A percentile compares a stretch with the other conserved stretches of the same genome.
Conservation (phyloP, 345 rosid genomes). For the Carallia brachiata region DNA sequence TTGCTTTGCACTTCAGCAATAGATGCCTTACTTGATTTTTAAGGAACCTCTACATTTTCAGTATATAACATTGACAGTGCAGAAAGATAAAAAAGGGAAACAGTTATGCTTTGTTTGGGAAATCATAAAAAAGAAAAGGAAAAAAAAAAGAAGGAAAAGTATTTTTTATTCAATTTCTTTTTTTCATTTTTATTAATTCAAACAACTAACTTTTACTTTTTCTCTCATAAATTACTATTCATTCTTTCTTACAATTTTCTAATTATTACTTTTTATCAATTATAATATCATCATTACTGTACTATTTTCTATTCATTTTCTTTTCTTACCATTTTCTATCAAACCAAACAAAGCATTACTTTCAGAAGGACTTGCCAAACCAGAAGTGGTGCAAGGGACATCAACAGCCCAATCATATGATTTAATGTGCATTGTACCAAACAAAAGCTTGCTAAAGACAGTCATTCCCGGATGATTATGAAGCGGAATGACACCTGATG, state of each 20-base stretch:
- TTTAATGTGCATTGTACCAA: slow-evolving; percentile 92
- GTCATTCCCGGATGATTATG: slow-evolving; percentile 99
- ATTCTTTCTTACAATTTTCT: too few species aligned
- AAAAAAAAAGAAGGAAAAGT: too few species aligned
- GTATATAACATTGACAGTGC: neutral
- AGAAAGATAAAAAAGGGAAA: neutral
- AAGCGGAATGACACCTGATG: slow-evolving; percentile 80
- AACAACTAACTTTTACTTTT: too few species aligned
- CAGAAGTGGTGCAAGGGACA: slow-evolving; percentile 37
- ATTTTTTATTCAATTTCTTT: too few species aligned
- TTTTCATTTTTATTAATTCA: too few species aligned
- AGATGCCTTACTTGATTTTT: neutral
- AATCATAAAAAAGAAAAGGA: too few species aligned
- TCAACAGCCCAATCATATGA: slow-evolving; percentile 84
- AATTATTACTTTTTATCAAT: too few species aligned
- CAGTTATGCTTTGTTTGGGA: neutral
- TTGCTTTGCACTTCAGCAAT: too few species aligned
- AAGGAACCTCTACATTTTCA: neutral
- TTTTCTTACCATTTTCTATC: too few species aligned
- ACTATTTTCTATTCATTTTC: too few species aligned
- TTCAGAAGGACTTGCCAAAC: slow-evolving; percentile 19
- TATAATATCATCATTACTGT: too few species aligned
- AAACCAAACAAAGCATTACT: slow-evolving; percentile 13
- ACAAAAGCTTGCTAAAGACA: slow-evolving; percentile 87
- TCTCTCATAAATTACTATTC: too few species aligned